These are phyloP conservation scores for Sarcomyxa edulis DNA, from an alignment of 768 basidiomycete genomes.

Conservation along the genomic window DNA sequence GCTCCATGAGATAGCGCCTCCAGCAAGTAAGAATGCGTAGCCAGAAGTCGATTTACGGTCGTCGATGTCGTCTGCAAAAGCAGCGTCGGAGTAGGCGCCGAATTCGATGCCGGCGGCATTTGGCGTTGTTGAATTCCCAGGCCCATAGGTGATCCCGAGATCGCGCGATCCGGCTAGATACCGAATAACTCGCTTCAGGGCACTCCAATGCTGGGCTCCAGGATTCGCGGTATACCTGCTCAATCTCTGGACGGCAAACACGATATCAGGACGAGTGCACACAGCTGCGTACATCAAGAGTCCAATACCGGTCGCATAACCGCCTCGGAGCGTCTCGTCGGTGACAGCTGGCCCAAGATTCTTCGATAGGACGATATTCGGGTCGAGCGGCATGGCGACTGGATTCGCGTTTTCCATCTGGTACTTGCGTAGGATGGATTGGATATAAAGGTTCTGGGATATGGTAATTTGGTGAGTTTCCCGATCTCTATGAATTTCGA, in stretches of 20 bases:
- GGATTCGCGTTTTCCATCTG: slow-evolving; percentile 16
- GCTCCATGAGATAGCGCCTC: slow-evolving; percentile 34
- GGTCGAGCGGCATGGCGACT: slow-evolving; percentile 18
- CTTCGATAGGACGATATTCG: slow-evolving; percentile 7
- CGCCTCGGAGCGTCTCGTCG: too few relatives aligned
- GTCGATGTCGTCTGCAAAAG: slow-evolving; percentile 17
- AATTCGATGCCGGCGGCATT: slow-evolving; percentile 11
- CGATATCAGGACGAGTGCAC: slow-evolving; percentile 21
- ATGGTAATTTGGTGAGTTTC: slow-evolving; percentile 12
- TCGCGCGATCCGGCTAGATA: slow-evolving; percentile 12
- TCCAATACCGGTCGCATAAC: too few relatives aligned
- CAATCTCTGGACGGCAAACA: slow-evolving; percentile 15
- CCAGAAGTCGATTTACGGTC: slow-evolving; percentile 24
- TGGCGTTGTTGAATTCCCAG: too few relatives aligned
- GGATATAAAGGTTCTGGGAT: slow-evolving; percentile 17
- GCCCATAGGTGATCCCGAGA: slow-evolving; percentile 11
- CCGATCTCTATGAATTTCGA: slow-evolving; percentile 14
- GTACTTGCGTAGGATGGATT: slow-evolving; percentile 15
- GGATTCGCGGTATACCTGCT: slow-evolving; percentile 23
- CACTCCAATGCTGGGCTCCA: slow-evolving; percentile 16
- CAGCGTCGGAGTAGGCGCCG: slow-evolving; percentile 16
- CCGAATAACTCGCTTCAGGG: slow-evolving; percentile 12
- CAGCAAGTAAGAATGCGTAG: slow-evolving; percentile 23
- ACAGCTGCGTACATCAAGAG: slow-evolving; percentile 19
- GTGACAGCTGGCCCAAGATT: too few relatives aligned